phyloP scores from a whole-genome alignment of 2,329 filamentous ascomycete species.

The Clonostachys rosea region DNA sequence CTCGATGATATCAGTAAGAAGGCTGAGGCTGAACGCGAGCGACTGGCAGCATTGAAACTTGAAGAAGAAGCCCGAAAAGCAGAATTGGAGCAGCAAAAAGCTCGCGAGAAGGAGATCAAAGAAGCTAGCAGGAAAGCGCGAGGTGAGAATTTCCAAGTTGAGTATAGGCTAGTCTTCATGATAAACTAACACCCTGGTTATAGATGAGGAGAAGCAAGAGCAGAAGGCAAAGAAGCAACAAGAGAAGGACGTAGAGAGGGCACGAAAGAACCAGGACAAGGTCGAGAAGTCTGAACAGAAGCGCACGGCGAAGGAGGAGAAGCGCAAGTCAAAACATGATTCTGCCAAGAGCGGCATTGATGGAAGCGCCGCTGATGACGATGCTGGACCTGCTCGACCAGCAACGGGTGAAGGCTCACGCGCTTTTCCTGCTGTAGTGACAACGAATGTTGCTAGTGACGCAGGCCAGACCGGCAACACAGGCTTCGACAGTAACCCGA shows the following conservation, averaged over 20 bases:
- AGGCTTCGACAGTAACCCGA: not conserved
- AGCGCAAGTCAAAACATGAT: conserved; percentile 34
- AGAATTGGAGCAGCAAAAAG: conserved; percentile 38
- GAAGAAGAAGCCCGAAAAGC: conserved; percentile 54
- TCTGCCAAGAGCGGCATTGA: conserved; percentile 6
- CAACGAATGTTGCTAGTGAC: not conserved
- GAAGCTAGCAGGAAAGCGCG: conserved; percentile 50
- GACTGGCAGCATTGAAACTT: conserved; percentile 60
- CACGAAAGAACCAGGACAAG: conserved; percentile 47
- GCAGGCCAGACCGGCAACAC: not conserved
- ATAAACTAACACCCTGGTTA: not conserved
- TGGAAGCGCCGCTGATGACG: conserved; percentile 7
- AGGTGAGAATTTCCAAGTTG: conserved; percentile 38
- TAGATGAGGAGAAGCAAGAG: conserved; percentile 41
- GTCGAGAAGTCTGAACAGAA: conserved; percentile 49
- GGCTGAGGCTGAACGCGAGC: conserved; percentile 66
- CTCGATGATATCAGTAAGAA: conserved; percentile 80
- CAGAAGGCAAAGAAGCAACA: conserved; percentile 17
- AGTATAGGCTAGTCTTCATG: not conserved
- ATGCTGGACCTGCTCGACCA: not conserved
- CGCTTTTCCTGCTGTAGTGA: not conserved
- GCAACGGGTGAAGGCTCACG: not conserved
- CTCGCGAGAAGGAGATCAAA: conserved; percentile 46
- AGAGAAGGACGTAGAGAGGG: conserved; percentile 21
- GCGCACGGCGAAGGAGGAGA: conserved; percentile 43